These are phyloP conservation scores for Pyrenophora seminiperda DNA, from an alignment of 2,329 filamentous ascomycete genomes.

Conservation along the genomic window DNA sequence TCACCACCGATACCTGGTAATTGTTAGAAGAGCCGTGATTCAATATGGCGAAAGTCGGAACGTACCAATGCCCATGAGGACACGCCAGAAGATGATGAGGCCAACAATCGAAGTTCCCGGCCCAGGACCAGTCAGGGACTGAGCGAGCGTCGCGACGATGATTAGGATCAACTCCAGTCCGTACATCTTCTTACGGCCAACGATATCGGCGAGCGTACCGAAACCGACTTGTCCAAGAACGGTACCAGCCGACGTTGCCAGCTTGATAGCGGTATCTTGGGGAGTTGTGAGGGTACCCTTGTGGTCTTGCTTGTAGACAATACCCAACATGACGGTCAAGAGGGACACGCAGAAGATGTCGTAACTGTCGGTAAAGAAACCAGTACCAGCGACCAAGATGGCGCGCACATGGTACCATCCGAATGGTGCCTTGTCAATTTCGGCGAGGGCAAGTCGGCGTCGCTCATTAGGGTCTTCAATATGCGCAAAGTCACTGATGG, in stretches of 20 bases:
- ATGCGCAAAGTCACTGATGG: constrained; percentile 47
- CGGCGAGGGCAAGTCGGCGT: constrained; percentile 75
- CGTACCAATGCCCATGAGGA: constrained; percentile 49
- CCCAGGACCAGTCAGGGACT: constrained; percentile 42
- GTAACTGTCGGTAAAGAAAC: constrained; percentile 86
- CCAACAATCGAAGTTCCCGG: constrained; percentile 46
- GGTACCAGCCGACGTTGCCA: constrained; percentile 81
- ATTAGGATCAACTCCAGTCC: constrained; percentile 57
- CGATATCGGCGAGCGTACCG: constrained; percentile 64
- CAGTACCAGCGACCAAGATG: constrained; percentile 77
- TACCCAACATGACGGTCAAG: constrained; percentile 70
- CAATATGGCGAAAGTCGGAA: constrained; percentile 3
- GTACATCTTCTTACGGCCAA: constrained; percentile 85
- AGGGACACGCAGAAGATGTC: constrained; percentile 59
- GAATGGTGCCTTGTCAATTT: constrained; percentile 81
- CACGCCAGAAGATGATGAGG: constrained; percentile 50
- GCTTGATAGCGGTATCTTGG: constrained; percentile 85
- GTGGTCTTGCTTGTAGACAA: constrained; percentile 70
- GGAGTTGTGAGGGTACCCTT: constrained; percentile 61
- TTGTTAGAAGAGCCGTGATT: constrained; percentile 47
- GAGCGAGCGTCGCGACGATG: constrained; percentile 48
- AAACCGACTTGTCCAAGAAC: constrained; percentile 83
- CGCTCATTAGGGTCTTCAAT: constrained; percentile 76
- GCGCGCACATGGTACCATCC: constrained; percentile 83
- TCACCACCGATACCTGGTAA: constrained; percentile 64